Percentiles rank a stretch among this genome's conserved stretches.
phyloP scores from a whole-genome alignment of 2,329 filamentous ascomycete species.

The Nemania serpens region DNA sequence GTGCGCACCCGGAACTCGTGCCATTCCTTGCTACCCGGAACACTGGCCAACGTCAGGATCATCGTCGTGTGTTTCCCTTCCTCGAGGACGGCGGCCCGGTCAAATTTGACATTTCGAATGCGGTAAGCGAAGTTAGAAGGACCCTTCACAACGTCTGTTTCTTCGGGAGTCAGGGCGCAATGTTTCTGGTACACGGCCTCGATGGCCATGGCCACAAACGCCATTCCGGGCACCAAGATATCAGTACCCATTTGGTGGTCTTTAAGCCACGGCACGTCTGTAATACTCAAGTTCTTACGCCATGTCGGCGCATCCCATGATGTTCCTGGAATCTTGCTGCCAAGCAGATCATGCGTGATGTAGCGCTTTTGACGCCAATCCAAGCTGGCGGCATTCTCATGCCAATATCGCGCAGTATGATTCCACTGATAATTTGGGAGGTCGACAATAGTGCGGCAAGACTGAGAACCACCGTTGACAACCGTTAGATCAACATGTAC shows the following conservation, averaged over 20 bases:
- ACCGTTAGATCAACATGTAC: constrained; percentile 18
- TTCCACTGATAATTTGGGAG: constrained; percentile 38
- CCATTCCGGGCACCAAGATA: not conserved
- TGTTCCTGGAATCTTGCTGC: constrained; percentile 26
- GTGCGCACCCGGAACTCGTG: not conserved
- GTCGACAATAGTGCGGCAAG: constrained; percentile 25
- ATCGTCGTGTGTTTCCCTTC: not conserved
- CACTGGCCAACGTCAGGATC: not conserved
- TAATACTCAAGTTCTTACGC: constrained; percentile 13
- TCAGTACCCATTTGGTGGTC: constrained; percentile 49
- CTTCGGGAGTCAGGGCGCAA: no score
- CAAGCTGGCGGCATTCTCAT: constrained; percentile 30
- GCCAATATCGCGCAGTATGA: constrained; percentile 31
- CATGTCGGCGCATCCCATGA: constrained; percentile 28
- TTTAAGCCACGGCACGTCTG: constrained; percentile 45
- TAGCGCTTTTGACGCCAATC: constrained; percentile 30
- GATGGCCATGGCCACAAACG: not conserved
- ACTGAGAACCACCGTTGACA: constrained; percentile 30
- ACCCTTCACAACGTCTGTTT: not conserved
- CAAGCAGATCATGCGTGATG: constrained; percentile 29
- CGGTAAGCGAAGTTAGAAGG: not conserved
- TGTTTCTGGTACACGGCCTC: not conserved
- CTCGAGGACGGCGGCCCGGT: not conserved
- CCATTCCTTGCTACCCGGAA: not conserved
- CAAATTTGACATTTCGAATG: not conserved